These are phyloP conservation scores for Podospora pseudocomata DNA, from an alignment of 495 filamentous ascomycete species.

Conservation along the genomic window DNA sequence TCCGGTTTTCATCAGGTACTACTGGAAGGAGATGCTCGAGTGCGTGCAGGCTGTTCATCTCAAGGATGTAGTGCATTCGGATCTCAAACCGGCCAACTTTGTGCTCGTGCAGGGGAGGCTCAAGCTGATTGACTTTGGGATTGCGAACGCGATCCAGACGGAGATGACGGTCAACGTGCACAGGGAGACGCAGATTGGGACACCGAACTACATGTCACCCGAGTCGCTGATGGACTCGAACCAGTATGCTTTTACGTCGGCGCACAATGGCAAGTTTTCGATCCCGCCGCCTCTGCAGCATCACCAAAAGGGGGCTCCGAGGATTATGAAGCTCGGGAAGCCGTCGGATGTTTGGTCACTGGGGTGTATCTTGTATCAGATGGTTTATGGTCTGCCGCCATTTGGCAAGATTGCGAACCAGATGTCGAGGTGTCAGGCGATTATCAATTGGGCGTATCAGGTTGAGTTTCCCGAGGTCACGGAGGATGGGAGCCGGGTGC, in stretches of 20 bases:
- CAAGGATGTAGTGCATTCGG: slow-evolving; percentile 88
- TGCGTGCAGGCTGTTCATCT: slow-evolving; percentile 87
- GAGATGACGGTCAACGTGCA: slow-evolving; percentile 97
- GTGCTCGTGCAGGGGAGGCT: slow-evolving; percentile 79
- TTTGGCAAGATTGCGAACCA: slow-evolving; percentile 89
- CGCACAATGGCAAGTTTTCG: slow-evolving; percentile 47
- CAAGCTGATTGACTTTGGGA: slow-evolving; percentile 93
- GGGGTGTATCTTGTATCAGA: slow-evolving; percentile 95
- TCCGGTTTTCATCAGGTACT: slow-evolving; percentile 85
- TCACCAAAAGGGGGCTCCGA: slow-evolving; percentile 49
- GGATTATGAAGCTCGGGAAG: slow-evolving; percentile 93
- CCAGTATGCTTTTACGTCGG: slow-evolving; percentile 40
- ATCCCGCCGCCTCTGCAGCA: slow-evolving; percentile 32
- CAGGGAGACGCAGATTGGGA: slow-evolving; percentile 90
- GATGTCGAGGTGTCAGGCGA: slow-evolving; percentile 70
- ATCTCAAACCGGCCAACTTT: slow-evolving; percentile 94
- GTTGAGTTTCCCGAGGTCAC: slow-evolving; percentile 79
- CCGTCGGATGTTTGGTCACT: slow-evolving; percentile 94
- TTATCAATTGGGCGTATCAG: slow-evolving; percentile 78
- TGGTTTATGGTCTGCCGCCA: slow-evolving; percentile 89
- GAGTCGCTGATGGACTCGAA: slow-evolving; percentile 90
- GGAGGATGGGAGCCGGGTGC: slow-evolving; percentile 68
- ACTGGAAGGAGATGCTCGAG: slow-evolving; percentile 99
- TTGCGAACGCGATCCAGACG: slow-evolving; percentile 89
- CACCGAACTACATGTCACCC: slow-evolving; percentile 98